Evolutionary conservation across 2,329 filamentous ascomycete genomes (phyloP).

Genomic region (Xylariaceae sp.): DNA sequence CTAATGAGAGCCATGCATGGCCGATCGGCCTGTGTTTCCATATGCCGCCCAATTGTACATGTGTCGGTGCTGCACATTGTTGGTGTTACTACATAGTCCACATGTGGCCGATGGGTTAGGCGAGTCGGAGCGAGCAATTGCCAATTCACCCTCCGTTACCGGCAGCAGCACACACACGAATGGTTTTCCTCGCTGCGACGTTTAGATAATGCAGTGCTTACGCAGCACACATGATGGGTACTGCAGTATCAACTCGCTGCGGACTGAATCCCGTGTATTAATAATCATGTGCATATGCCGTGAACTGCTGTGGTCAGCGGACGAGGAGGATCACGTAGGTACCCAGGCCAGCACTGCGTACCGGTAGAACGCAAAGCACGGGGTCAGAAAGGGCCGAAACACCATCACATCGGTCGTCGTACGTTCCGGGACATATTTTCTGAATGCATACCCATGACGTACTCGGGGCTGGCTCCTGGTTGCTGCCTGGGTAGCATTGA

Average conservation of each 20-base stretch:
- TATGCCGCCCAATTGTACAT: background rate
- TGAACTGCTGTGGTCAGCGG: background rate
- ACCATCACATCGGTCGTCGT: background rate
- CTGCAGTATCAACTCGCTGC: background rate
- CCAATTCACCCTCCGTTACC: background rate
- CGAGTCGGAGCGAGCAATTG: background rate
- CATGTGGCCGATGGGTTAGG: background rate
- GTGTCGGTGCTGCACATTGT: background rate
- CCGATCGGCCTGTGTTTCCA: background rate
- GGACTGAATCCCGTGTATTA: background rate
- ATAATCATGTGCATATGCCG: background rate
- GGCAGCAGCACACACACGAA: background rate
- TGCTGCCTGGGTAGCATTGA: background rate
- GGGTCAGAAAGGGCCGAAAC: background rate
- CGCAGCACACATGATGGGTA: background rate
- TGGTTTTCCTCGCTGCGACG: background rate
- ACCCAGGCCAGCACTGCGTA: background rate
- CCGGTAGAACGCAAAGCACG: background rate
- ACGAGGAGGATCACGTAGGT: background rate
- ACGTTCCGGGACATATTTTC: background rate
- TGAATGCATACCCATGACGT: background rate
- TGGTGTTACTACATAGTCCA: background rate
- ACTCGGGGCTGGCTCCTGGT: background rate
- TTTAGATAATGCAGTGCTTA: background rate
- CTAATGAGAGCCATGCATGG: background rate